Conservation (phyloP, 2,329 filamentous ascomycete genomes). For the Neonectria coccinea region DNA sequence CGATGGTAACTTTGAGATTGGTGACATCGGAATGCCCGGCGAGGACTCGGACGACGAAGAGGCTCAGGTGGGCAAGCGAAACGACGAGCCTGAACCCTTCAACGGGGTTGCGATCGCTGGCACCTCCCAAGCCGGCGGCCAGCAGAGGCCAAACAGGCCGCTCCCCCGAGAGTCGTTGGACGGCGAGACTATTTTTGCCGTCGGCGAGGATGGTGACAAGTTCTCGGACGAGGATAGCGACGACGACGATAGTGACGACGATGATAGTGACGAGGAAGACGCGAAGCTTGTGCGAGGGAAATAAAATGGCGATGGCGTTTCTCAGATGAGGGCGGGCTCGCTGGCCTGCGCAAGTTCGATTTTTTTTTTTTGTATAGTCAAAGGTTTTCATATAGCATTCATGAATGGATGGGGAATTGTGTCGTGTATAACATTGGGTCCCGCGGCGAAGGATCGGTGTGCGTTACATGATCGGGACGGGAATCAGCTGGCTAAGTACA, state of each 20-base stretch:
- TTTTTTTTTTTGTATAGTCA: constrained; percentile 38
- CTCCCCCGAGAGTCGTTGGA: constrained; percentile 72
- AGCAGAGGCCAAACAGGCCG: constrained; percentile 43
- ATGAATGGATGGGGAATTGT: constrained; percentile 37
- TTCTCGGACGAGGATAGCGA: constrained; percentile 79
- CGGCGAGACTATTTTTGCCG: constrained; percentile 95
- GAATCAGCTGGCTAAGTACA: constrained; percentile 24
- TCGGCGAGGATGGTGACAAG: constrained; percentile 85
- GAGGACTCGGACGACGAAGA: constrained; percentile 69
- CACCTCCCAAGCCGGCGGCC: constrained; percentile 39
- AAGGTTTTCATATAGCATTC: constrained; percentile 33
- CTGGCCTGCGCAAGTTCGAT: constrained; percentile 5
- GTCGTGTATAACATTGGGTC: constrained; percentile 16
- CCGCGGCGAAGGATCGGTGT: constrained; percentile 6
- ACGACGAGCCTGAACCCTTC: constrained; percentile 39
- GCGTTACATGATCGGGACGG: constrained; percentile 22
- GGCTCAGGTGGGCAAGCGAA: constrained; percentile 58
- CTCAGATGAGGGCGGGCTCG: neutral
- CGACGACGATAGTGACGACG: constrained; percentile 68
- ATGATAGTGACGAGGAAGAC: constrained; percentile 69
- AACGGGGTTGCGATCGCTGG: constrained; percentile 43
- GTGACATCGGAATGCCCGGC: constrained; percentile 83
- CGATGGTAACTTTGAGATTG: constrained; percentile 93
- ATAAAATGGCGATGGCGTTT: constrained; percentile 45
- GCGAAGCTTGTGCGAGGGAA: constrained; percentile 64